Evolutionary conservation across 2,329 filamentous ascomycete species (phyloP).

Genomic region (Lasiodiplodia sp.): DNA sequence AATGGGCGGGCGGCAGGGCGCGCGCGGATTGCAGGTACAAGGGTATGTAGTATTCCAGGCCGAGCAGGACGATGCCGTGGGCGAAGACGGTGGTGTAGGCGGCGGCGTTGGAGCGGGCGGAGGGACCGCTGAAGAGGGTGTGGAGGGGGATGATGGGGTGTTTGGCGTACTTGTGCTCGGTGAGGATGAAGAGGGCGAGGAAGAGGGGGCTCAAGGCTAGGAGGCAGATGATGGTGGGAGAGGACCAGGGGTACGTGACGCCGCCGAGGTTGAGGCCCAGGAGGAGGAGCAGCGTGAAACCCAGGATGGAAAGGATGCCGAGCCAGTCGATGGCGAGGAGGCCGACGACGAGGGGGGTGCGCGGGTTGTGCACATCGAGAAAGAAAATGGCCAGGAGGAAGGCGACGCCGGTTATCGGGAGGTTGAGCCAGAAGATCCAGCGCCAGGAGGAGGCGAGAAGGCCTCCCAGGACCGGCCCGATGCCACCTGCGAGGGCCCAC

Average conservation of each 20-base stretch:
- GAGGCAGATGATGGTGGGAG: neutral
- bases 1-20: slow-evolving; percentile 65
- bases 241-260: no score
- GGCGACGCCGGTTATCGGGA: slow-evolving; percentile 58
- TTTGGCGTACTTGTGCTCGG: neutral
- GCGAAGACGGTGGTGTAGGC: slow-evolving; percentile 58
- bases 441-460: slow-evolving; percentile 59
- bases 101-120: slow-evolving; percentile 61
- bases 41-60: slow-evolving; percentile 73
- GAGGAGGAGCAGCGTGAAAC: no score
- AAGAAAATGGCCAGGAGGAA: slow-evolving; percentile 60
- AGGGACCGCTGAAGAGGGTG: no score
- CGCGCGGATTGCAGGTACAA: slow-evolving; percentile 76
- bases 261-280: no score
- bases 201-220: neutral
- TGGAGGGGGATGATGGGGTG: neutral
- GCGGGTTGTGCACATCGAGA: slow-evolving; percentile 63
- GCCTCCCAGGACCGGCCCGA: slow-evolving; percentile 63
- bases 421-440: slow-evolving; percentile 65
- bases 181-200: neutral
- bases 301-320: slow-evolving; percentile 46
- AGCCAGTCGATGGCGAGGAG: slow-evolving; percentile 63
- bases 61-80: slow-evolving; percentile 64
- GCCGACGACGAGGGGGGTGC: slow-evolving; percentile 57
- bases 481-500: slow-evolving; percentile 62